These are phyloP conservation scores for Phaeosphaeriaceae sp. DNA, from an alignment of 2,329 filamentous ascomycete genomes.

Conservation along the genomic window DNA sequence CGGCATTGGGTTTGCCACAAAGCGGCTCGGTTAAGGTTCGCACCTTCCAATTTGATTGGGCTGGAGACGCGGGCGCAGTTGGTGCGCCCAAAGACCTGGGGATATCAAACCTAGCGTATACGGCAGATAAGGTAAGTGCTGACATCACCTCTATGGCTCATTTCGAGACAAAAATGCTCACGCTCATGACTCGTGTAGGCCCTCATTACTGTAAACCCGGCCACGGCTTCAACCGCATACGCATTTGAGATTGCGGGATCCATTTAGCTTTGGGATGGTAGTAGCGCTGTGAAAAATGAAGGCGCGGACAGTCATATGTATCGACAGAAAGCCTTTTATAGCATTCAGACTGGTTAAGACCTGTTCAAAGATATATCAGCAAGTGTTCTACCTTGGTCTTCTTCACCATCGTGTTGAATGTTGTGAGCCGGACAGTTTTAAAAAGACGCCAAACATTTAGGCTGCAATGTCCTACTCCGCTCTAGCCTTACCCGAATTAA, in stretches of 20 bases:
- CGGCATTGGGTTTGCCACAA: constrained; percentile 41
- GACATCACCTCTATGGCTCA: not conserved
- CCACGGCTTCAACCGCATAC: not conserved
- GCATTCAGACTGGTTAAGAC: too few species aligned
- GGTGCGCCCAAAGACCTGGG: constrained; percentile 8
- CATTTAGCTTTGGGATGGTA: not conserved
- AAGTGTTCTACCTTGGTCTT: too few species aligned
- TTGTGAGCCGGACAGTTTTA: too few species aligned
- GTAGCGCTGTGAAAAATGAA: too few species aligned
- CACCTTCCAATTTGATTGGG: constrained; percentile 13
- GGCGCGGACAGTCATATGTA: too few species aligned
- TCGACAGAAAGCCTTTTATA: too few species aligned
- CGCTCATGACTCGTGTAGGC: not conserved
- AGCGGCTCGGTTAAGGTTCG: constrained; percentile 5
- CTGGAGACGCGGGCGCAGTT: constrained; percentile 8
- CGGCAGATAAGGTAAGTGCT: not conserved
- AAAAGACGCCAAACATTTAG: not conserved
- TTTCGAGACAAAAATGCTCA: not conserved
- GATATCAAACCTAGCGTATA: not conserved
- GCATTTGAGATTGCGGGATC: not conserved
- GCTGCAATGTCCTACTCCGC: not conserved
- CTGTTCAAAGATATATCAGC: too few species aligned
- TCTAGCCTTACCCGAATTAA: not conserved
- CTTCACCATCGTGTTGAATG: too few species aligned
- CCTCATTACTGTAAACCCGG: not conserved